Base-by-base conservation (phyloP, 2,329 filamentous ascomycete genomes). In the Calonectria hongkongensis region DNA sequence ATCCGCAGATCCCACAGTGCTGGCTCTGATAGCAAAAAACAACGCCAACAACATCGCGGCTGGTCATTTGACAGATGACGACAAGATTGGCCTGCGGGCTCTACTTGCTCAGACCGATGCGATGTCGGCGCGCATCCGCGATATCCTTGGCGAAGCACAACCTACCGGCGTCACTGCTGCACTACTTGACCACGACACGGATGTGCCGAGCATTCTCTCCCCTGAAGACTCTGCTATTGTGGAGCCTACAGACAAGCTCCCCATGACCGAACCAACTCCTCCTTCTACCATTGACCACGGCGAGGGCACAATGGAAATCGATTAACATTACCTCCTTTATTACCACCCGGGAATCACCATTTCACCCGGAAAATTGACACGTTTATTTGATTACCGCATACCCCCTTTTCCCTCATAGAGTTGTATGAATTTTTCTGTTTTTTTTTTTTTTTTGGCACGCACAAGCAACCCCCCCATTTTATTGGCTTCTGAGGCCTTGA, bases 11-110 rank as follows among this genome's bases (percentile, higher is more conserved):
- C 83, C 86, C 2, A 80, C 78, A 33, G 78, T 88, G n/a, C 75
- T 90, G 28, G 81, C 86, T 10, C 76, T 90, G 66, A 89, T 90
- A 80, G 86, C 88, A n/a, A 86, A 84, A 50, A 85, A 84, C 63
- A 86, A 86, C 76, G 82, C 87, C 1, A 79, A 84, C 48, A 87
- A 86, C 66, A 81, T 90, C 36, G 82, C 83, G 16, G 74, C 74
- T 28, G 82, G 84, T 25, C 78, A 82, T n/a, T 80, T 91, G 25
- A 82, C 81, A 18, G 78, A 82, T 3, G 80, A 82, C 28, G 88
- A 91, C 75, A 84, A 83, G 71, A 78, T 83, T 43, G 84, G 87
- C 64, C 85, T 91, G 21, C 84, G 86, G 50, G 85, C 86, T 43
- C 87, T 89, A 80, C 84, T 89, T 12, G 83, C 84, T 21, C 86